Conservation (phyloP, 2,329 filamentous ascomycete genomes). For the Arthrobotrys entomopaga region DNA sequence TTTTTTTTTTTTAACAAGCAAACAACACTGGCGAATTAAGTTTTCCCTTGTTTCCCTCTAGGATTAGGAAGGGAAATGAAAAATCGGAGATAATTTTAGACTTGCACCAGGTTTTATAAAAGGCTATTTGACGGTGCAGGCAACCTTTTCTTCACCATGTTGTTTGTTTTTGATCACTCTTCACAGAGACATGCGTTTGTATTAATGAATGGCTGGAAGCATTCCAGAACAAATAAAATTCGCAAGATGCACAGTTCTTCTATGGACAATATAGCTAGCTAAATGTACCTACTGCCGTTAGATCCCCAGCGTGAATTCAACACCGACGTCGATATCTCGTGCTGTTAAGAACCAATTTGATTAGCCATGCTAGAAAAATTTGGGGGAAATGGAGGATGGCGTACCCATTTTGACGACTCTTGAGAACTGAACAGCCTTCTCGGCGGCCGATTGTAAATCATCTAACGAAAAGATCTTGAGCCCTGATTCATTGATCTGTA, state of each 20-base stretch:
- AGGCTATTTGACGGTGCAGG: too few species aligned
- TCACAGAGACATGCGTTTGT: too few species aligned
- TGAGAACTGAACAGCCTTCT: constrained; percentile 98
- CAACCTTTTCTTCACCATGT: too few species aligned
- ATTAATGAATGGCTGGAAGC: too few species aligned
- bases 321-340: constrained; percentile 95
- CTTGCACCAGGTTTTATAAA: too few species aligned
- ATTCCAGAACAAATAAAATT: too few species aligned
- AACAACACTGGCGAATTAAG: too few species aligned
- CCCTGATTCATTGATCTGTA: constrained; percentile 88
- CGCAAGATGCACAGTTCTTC: background rate
- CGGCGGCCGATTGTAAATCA: constrained; percentile 93
- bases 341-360: constrained; percentile 65
- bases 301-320: constrained; percentile 94
- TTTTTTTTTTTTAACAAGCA: background rate
- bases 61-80: too few species aligned
- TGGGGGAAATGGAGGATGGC: constrained; percentile 60
- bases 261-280: background rate
- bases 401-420: constrained; percentile 98
- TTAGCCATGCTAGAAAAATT: constrained; percentile 13
- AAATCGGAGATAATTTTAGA: too few species aligned
- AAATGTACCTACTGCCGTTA: constrained; percentile 65
- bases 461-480: constrained; percentile 99
- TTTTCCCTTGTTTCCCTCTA: too few species aligned
- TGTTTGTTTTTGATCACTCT: too few species aligned